These are phyloP conservation scores for Meyerozyma athensensis DNA, from an alignment of 1,139 yeast genomes.

Conservation along the genomic window DNA sequence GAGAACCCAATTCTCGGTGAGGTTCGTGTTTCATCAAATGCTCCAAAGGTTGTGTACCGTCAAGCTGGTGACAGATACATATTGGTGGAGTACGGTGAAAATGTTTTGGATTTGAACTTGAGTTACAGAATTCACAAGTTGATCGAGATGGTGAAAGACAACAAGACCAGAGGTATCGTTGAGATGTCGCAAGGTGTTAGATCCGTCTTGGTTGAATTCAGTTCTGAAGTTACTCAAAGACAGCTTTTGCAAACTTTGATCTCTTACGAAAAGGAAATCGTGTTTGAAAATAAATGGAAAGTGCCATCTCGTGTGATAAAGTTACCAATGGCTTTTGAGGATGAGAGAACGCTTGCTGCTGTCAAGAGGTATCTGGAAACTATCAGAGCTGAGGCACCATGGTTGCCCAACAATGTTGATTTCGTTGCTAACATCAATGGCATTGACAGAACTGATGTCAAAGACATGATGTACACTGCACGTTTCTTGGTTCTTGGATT, in stretches of 20 bases:
- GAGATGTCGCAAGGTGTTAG: conserved; percentile 98
- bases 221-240: conserved; percentile 59
- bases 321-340: conserved; percentile 96
- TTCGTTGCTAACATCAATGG: conserved; percentile 87
- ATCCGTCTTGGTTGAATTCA: conserved; percentile 83
- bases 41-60: conserved; percentile 78
- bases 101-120: conserved; percentile 76
- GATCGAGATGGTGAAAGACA: conserved; percentile 63
- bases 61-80: conserved; percentile 96
- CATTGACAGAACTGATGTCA: conserved; percentile 67
- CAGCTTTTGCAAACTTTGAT: conserved; percentile 59
- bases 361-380: conserved; percentile 91
- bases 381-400: conserved; percentile 87
- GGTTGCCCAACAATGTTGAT: conserved; percentile 97
- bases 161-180: conserved; percentile 70
- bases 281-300: conserved; percentile 74
- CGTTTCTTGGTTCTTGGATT: conserved; percentile 88
- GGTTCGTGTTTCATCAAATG: conserved; percentile 41
- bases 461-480: conserved; percentile 82
- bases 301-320: conserved; percentile 77
- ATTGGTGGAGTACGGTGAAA: conserved; percentile 88
- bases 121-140: conserved; percentile 82
- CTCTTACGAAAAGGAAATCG: conserved; percentile 70
- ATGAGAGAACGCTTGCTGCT: conserved; percentile 79
- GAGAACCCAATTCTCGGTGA: conserved; percentile 60